Conservation (phyloP, 371 early-diverging fungal genomes). For the Haplosporangium sp. region DNA sequence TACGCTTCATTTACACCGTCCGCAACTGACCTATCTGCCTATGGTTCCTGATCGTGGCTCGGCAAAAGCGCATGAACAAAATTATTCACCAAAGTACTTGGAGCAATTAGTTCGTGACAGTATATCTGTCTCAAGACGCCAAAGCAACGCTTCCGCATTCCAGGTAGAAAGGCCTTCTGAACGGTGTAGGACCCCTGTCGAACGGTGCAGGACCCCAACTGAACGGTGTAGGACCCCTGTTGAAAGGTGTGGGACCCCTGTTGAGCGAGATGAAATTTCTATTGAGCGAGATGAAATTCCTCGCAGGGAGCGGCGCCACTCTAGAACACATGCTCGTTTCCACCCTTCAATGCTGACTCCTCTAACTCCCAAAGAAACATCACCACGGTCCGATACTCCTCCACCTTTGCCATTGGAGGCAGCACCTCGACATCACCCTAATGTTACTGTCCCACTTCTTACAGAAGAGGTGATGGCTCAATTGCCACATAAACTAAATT, state of each 20-base stretch:
- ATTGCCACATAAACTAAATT: too few species aligned
- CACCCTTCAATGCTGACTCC: background rate
- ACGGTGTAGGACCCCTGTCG: too few species aligned
- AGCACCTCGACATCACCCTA: slow-evolving; percentile 38
- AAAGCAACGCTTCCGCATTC: background rate
- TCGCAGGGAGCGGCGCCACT: too few species aligned
- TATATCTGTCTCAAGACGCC: background rate
- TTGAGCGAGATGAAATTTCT: too few species aligned
- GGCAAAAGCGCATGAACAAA: slow-evolving; percentile 29
- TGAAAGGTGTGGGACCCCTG: too few species aligned
- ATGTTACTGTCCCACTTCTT: slow-evolving; percentile 18
- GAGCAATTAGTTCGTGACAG: slow-evolving; percentile 2
- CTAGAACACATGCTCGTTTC: background rate
- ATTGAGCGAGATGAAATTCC: background rate
- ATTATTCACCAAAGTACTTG: slow-evolving; percentile 42
- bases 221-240: too few species aligned
- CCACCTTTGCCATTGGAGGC: slow-evolving; percentile 43
- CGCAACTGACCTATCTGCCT: slow-evolving; percentile 38
- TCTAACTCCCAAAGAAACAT: background rate
- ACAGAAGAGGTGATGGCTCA: slow-evolving; percentile 19
- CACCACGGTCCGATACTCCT: slow-evolving; percentile 8
- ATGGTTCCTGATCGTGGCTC: slow-evolving; percentile 46
- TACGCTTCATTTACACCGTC: slow-evolving; percentile 40
- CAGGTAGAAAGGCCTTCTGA: too few species aligned
- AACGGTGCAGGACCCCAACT: too few species aligned